Evolutionary conservation across 2,329 filamentous ascomycete genomes (phyloP).

Genomic region (Leptographium galeiforme): DNA sequence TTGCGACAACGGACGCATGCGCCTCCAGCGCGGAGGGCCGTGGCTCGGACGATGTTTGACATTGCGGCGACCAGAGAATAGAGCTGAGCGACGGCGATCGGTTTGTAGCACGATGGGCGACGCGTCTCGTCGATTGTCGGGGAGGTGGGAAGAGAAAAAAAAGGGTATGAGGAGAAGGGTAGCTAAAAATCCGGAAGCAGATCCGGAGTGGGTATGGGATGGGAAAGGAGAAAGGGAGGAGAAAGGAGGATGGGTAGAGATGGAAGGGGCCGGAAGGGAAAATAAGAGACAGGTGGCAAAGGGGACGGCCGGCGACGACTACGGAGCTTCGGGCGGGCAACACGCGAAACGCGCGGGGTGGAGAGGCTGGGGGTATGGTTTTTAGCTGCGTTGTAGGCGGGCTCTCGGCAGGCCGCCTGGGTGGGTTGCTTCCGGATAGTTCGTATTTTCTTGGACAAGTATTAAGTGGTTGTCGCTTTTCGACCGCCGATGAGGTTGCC

Average conservation of each 20-base stretch:
- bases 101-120: neutral
- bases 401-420: neutral
- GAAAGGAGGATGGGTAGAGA: neutral
- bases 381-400: neutral
- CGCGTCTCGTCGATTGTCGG: neutral
- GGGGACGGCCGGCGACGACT: conserved; percentile 1
- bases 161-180: neutral
- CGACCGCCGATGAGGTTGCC: neutral
- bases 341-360: conserved; percentile 5
- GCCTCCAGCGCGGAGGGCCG: conserved; percentile 45
- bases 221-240: neutral
- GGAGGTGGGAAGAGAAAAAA: neutral
- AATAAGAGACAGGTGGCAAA: conserved; percentile 3
- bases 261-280: neutral
- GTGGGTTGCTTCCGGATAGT: neutral
- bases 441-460: neutral
- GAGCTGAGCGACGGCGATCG: neutral
- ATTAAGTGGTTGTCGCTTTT: neutral
- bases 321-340: conserved; percentile 5
- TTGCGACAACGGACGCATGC: conserved; percentile 51
- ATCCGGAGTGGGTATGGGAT: neutral
- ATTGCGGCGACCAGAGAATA: conserved; percentile 15
- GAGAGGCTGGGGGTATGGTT: neutral
- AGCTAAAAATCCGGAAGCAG: neutral
- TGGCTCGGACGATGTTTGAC: conserved; percentile 39